Evolutionary conservation across 1,284 basidiomycete species (phyloP).

Genomic region (Cryptococcus sp.): DNA sequence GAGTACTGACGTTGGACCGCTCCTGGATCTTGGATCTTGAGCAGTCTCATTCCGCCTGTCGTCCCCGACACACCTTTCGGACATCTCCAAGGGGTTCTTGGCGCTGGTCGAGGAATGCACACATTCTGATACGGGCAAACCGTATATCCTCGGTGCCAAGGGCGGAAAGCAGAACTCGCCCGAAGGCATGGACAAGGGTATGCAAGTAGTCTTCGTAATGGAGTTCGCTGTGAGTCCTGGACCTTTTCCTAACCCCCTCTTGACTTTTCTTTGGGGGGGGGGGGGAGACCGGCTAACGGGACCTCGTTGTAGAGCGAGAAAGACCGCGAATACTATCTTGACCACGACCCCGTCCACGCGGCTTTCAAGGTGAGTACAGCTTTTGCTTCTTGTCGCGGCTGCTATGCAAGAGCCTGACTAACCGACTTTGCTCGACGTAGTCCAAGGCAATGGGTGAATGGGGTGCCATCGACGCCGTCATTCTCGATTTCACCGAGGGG

Average conservation of each 20-base stretch:
- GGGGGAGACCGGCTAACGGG: no score
- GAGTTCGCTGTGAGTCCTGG: slow-evolving; percentile 40
- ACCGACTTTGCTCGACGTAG: slow-evolving; percentile 1
- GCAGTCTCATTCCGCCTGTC: slow-evolving; percentile 45
- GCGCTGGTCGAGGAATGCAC: slow-evolving; percentile 31
- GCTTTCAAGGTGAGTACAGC: slow-evolving; percentile 40
- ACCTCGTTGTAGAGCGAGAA: slow-evolving; percentile 25
- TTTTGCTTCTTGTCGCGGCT: not conserved
- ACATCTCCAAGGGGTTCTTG: slow-evolving; percentile 29
- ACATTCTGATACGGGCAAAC: slow-evolving; percentile 22
- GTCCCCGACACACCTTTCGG: slow-evolving; percentile 12
- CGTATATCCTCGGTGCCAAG: slow-evolving; percentile 35
- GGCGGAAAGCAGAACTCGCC: slow-evolving; percentile 43
- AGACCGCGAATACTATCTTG: slow-evolving; percentile 43
- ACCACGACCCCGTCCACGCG: slow-evolving; percentile 37
- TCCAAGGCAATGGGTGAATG: slow-evolving; percentile 15
- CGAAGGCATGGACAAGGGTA: slow-evolving; percentile 38
- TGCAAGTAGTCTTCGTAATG: slow-evolving; percentile 44
- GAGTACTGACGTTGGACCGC: not conserved
- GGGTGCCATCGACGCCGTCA: slow-evolving; percentile 32
- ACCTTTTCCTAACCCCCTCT: not conserved
- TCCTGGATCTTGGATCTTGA: not conserved
- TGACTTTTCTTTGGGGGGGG: not conserved
- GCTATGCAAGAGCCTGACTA: not conserved
- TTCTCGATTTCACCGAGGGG: slow-evolving; percentile 40